Conservation (phyloP, 1,284 basidiomycete species). For the Boletus sp. region DNA sequence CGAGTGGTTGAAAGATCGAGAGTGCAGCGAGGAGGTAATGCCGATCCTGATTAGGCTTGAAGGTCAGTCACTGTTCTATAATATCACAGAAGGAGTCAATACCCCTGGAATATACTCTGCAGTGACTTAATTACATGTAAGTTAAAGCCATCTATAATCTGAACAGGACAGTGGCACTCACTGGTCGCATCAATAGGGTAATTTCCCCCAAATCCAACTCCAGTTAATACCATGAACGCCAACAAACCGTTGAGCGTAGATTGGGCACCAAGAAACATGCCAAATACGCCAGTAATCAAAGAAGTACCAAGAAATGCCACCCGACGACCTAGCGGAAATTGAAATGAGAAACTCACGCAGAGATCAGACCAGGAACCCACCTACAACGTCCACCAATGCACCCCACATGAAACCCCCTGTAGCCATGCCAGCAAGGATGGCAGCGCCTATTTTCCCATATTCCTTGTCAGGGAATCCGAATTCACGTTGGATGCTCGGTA, state of each 20-base stretch:
- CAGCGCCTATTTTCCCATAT: conserved; percentile 14
- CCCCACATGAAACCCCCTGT: conserved; percentile 23
- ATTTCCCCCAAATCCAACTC: conserved; percentile 26
- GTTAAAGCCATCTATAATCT: background rate
- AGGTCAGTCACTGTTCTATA: background rate
- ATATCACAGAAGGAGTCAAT: background rate
- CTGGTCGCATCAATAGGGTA: conserved; percentile 25
- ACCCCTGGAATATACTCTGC: conserved; percentile 25
- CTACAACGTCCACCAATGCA: conserved; percentile 20
- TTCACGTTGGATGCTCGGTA: conserved; percentile 19
- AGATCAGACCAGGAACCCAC: conserved; percentile 10
- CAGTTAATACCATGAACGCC: conserved; percentile 14
- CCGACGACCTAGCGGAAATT: conserved; percentile 19
- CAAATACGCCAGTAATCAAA: conserved; percentile 21
- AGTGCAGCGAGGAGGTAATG: conserved; percentile 28
- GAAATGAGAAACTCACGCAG: too few species aligned
- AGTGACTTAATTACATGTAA: conserved; percentile 9
- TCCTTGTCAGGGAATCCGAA: conserved; percentile 24
- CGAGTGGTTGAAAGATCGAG: conserved; percentile 16
- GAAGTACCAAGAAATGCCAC: conserved; percentile 22
- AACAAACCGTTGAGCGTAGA: conserved; percentile 20
- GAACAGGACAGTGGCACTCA: conserved; percentile 1
- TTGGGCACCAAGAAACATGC: conserved; percentile 19
- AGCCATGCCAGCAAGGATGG: conserved; percentile 8
- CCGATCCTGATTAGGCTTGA: conserved; percentile 12